Evolutionary conservation across 148 eudicot species (phyloP).

Genomic region (Heliamphora exappendiculata): DNA sequence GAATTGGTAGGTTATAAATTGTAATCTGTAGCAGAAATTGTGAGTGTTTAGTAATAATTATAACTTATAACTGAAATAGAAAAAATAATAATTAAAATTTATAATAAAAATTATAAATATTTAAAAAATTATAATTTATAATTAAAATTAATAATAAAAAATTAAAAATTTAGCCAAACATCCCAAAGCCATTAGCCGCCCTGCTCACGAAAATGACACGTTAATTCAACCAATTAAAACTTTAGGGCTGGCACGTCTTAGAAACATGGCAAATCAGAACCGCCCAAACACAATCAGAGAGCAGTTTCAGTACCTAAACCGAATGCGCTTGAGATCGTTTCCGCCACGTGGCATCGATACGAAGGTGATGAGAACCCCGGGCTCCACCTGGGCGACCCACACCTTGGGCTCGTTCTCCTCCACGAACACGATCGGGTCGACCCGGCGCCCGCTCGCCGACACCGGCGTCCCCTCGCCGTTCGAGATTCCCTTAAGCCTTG

Average conservation of each 20-base stretch:
- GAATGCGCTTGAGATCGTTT: conserved; percentile 87
- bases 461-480: conserved; percentile 49
- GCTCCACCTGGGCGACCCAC: conserved; percentile 99
- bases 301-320: conserved; percentile 14
- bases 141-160: background rate
- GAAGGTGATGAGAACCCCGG: conserved; percentile 90
- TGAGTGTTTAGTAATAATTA: too few relatives aligned
- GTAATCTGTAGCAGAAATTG: too few relatives aligned
- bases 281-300: conserved; percentile 3
- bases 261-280: conserved; percentile 4
- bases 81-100: too few relatives aligned
- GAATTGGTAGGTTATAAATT: too few relatives aligned
- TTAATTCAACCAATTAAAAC: background rate
- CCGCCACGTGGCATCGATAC: conserved; percentile 92
- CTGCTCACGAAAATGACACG: conserved; percentile 7
- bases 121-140: background rate
- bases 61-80: too few relatives aligned
- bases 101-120: too few relatives aligned
- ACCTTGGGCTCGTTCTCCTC: conserved; percentile 93
- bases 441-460: conserved; percentile 52
- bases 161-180: background rate
- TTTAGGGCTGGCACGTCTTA: background rate
- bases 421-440: conserved; percentile 58
- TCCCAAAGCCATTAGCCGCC: background rate
- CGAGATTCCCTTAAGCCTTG: conserved; percentile 81